Conservation (phyloP, 129 eudicot species). For the Pulicaria dysenterica region DNA sequence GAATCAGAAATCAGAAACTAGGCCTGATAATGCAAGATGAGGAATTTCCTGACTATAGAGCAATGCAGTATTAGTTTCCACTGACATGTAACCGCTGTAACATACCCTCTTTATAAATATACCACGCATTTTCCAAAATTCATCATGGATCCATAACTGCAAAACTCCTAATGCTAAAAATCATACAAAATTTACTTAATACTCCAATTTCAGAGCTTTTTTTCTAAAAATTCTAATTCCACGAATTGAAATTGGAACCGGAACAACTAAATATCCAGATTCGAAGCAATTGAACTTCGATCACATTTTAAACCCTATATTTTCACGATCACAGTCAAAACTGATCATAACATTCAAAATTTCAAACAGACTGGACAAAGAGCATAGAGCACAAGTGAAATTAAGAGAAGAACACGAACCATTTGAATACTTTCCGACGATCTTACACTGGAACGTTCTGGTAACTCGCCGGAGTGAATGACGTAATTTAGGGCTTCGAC, state of each 20-base stretch:
- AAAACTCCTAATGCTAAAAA: neutral
- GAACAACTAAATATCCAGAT: neutral
- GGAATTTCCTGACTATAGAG: neutral
- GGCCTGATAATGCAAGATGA: neutral
- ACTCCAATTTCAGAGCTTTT: slow-evolving; percentile 9
- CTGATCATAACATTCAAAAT: slow-evolving; percentile 5
- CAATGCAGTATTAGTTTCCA: neutral
- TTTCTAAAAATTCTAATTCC: neutral
- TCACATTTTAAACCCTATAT: slow-evolving; percentile 17
- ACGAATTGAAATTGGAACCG: neutral
- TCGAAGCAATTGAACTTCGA: neutral
- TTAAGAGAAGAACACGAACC: slow-evolving; percentile 20
- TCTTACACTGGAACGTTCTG: neutral
- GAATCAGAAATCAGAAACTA: neutral
- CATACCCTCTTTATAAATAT: no score
- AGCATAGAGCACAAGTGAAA: neutral
- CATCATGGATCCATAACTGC: no score
- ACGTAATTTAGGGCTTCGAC: slow-evolving; percentile 26
- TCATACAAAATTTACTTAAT: neutral
- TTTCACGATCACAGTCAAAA: neutral
- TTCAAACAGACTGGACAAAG: neutral
- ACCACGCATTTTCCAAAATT: no score
- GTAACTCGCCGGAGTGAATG: slow-evolving; percentile 28
- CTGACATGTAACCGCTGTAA: no score
- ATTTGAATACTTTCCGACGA: slow-evolving; percentile 23